Percentiles rank a stretch among this genome's conserved stretches.
These are phyloP conservation scores for Annulohypoxylon maeteangense DNA, from an alignment of 495 filamentous ascomycete genomes.

Conservation along the genomic window DNA sequence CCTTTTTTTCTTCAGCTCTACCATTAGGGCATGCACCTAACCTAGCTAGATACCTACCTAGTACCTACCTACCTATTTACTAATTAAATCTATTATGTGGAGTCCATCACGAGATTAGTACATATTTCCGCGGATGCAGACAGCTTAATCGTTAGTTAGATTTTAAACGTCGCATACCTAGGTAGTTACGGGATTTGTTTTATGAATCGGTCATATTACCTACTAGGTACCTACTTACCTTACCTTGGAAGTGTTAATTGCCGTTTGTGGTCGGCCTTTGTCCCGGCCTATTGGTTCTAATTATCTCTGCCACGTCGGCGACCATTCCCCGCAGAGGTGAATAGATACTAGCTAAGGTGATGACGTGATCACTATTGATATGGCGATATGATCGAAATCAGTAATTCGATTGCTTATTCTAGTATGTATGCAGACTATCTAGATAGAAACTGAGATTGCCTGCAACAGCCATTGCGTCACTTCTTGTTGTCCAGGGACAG, in stretches of 20 bases:
- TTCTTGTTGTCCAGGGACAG: background rate
- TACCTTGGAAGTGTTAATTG: background rate
- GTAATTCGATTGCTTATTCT: slow-evolving; percentile 4
- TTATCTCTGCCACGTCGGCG: slow-evolving; percentile 27
- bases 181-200: background rate
- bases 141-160: no score
- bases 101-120: no score
- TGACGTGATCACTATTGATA: slow-evolving; percentile 38
- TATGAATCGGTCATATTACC: background rate
- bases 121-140: no score
- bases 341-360: slow-evolving; percentile 16
- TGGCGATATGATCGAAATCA: slow-evolving; percentile 27
- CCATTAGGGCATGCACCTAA: background rate
- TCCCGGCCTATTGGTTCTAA: slow-evolving; percentile 15
- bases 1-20: background rate
- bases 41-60: background rate
- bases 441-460: background rate
- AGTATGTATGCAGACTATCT: background rate
- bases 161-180: no score
- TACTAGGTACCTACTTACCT: background rate
- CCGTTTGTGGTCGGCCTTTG: slow-evolving; percentile 31
- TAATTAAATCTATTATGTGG: no score
- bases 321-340: slow-evolving; percentile 36
- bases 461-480: slow-evolving; percentile 21
- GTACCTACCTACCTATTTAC: no score